Evolutionary conservation across 2,329 filamentous ascomycete species (phyloP), one percentile per base, ranked within the genome.

Genomic region (Gaeumannomyces sp.): DNA sequence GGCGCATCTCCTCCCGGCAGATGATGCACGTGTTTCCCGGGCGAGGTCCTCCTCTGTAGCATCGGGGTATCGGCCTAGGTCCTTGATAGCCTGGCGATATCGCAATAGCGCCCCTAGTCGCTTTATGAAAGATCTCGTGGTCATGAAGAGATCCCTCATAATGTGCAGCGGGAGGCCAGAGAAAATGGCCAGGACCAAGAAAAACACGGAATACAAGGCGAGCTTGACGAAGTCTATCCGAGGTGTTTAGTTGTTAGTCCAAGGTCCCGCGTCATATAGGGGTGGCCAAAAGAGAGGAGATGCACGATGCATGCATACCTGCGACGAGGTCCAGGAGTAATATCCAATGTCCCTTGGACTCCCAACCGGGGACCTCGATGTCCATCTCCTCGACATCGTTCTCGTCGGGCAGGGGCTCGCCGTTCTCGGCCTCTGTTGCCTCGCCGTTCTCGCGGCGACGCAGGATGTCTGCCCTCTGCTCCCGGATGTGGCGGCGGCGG

Each of bases 101-200:
- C 92, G 88, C 68, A 97, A 79, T 69, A 97, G 90, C 69, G 96
- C 93, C 68, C 88, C 85, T n/a, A 98, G 86, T 14, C 94, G 85
- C 78, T 95, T 96, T 67, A 92, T 83, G 75, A 99, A 97, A 3
- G 94, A 96, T 63, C 93, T 86, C 62, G 94, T 89, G 0, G 95
- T 98, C 78, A 99, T 87, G 77, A 97, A 96, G 28, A 98, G 86
- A 74, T 99, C 95, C 64, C 95, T 85, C 79, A 99, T 90, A 65
- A 99, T 98, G 73, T 99, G 95, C 67, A 99, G 96, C 0, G 95
- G 95, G 35, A 99, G 82, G 14, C 94, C 95, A 74, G 97, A 97
- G 81, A 98, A 98, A 31, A 88, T 89, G 71, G 97, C 87, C 25
- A 98, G 88, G 70, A 99, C 94, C 67, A 89, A 86, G 78, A 99